Evolutionary conservation across 1,139 yeast genomes (phyloP).

Genomic region (Debaryomycetaceae sp.): DNA sequence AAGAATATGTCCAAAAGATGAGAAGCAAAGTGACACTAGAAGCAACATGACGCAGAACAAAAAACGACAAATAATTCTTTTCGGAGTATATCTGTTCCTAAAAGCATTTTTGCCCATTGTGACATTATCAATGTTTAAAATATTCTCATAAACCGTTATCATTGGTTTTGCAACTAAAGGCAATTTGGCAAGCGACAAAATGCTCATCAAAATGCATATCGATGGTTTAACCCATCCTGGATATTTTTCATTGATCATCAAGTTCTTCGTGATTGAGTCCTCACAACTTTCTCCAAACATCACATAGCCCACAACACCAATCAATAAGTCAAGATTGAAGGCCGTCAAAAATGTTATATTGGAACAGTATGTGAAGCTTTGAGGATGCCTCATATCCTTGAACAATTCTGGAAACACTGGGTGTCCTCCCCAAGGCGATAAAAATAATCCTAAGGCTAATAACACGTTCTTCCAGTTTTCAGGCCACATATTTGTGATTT

Average conservation of each 20-base stretch:
- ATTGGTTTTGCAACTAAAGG: slow-evolving; percentile 41
- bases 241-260: slow-evolving; percentile 32
- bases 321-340: slow-evolving; percentile 27
- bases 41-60: slow-evolving; percentile 27
- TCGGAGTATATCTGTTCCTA: slow-evolving; percentile 8
- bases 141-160: slow-evolving; percentile 36
- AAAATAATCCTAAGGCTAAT: slow-evolving; percentile 67
- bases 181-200: slow-evolving; percentile 39
- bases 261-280: slow-evolving; percentile 38
- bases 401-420: slow-evolving; percentile 80
- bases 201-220: slow-evolving; percentile 35
- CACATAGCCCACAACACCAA: slow-evolving; percentile 36
- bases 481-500: slow-evolving; percentile 51
- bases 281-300: slow-evolving; percentile 38
- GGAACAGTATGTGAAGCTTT: slow-evolving; percentile 26
- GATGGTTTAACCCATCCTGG: slow-evolving; percentile 29
- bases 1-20: slow-evolving; percentile 78
- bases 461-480: slow-evolving; percentile 44
- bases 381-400: slow-evolving; percentile 79
- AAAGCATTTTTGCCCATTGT: slow-evolving; percentile 8
- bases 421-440: slow-evolving; percentile 92
- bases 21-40: slow-evolving; percentile 55
- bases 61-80: slow-evolving; percentile 29
- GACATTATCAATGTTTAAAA: slow-evolving; percentile 11
- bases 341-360: slow-evolving; percentile 33